Evolutionary conservation across 2,329 filamentous ascomycete species (phyloP).

Genomic region (Nigrograna mackinnonii): DNA sequence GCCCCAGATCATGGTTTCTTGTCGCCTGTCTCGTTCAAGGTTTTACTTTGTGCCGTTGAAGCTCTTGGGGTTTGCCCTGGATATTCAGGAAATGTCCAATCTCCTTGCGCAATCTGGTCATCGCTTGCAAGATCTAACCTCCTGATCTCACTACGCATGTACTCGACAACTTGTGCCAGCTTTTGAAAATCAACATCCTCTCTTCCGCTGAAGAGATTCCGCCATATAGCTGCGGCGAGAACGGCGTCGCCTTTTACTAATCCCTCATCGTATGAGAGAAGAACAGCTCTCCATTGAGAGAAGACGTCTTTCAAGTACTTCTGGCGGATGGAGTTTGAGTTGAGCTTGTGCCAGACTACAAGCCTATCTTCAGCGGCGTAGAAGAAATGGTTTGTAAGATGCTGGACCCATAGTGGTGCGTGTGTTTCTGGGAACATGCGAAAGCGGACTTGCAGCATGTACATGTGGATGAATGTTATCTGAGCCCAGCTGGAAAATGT

Average conservation of each 20-base stretch:
- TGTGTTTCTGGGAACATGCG: conserved; percentile 74
- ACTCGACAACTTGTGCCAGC: conserved; percentile 65
- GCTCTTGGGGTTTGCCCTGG: too few species aligned
- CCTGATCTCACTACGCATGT: conserved; percentile 62
- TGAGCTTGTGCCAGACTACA: conserved; percentile 75
- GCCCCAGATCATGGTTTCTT: too few species aligned
- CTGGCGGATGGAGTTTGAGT: conserved; percentile 58
- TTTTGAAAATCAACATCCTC: conserved; percentile 64
- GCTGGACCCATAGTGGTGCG: conserved; percentile 79
- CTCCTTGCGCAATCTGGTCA: conserved; percentile 51
- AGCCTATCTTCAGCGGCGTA: conserved; percentile 84
- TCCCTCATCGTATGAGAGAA: conserved; percentile 84
- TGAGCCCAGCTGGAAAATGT: conserved; percentile 97
- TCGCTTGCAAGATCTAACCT: conserved; percentile 59
- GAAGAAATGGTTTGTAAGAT: conserved; percentile 95
- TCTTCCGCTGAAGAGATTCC: conserved; percentile 83
- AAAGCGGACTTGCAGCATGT: conserved; percentile 81
- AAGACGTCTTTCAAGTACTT: conserved; percentile 83
- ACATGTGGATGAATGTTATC: conserved; percentile 95
- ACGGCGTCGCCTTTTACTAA: conserved; percentile 76
- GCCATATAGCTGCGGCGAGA: conserved; percentile 83
- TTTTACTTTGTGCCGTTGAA: too few species aligned
- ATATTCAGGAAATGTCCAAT: conserved; percentile 54
- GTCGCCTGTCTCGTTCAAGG: too few species aligned
- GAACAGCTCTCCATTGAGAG: conserved; percentile 85